These are phyloP conservation scores for Sparassis latifolia DNA, from an alignment of 1,284 basidiomycete genomes.

Conservation along the genomic window DNA sequence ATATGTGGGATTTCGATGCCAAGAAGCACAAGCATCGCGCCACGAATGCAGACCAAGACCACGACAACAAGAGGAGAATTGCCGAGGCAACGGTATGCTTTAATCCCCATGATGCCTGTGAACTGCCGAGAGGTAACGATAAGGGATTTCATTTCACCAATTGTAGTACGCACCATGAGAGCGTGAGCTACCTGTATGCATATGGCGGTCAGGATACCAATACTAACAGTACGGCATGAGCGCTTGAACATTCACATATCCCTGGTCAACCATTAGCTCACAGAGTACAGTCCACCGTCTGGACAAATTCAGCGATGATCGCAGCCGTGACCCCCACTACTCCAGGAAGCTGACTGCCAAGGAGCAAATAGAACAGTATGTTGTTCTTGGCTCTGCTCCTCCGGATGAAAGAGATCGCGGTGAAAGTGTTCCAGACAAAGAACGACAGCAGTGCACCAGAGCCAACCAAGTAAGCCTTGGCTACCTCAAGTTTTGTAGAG, in stretches of 20 bases:
- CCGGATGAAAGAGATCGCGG: conserved; percentile 45
- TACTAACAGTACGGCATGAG: too few species aligned
- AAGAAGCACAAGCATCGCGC: conserved; percentile 34
- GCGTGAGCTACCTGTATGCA: not conserved
- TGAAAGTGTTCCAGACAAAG: conserved; percentile 49
- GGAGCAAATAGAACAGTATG: conserved; percentile 48
- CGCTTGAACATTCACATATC: too few species aligned
- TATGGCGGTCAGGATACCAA: too few species aligned
- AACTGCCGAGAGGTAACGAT: conserved; percentile 34
- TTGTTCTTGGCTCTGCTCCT: conserved; percentile 56
- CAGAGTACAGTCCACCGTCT: conserved; percentile 30
- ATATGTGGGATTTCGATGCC: conserved; percentile 32
- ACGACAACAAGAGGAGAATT: conserved; percentile 46
- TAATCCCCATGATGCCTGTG: conserved; percentile 57
- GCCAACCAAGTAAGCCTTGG: conserved; percentile 41
- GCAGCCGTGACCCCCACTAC: conserved; percentile 38
- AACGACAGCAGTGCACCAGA: conserved; percentile 43
- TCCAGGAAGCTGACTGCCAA: conserved; percentile 50
- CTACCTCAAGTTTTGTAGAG: conserved; percentile 31
- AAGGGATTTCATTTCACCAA: not conserved
- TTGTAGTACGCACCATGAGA: conserved; percentile 5
- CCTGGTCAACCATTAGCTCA: conserved; percentile 17
- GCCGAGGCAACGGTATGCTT: conserved; percentile 60
- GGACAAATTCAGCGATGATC: conserved; percentile 40
- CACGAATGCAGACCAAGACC: conserved; percentile 35